phyloP scores from a whole-genome alignment of 2,329 filamentous ascomycete species.

The Ophidiomyces ophidiicola region DNA sequence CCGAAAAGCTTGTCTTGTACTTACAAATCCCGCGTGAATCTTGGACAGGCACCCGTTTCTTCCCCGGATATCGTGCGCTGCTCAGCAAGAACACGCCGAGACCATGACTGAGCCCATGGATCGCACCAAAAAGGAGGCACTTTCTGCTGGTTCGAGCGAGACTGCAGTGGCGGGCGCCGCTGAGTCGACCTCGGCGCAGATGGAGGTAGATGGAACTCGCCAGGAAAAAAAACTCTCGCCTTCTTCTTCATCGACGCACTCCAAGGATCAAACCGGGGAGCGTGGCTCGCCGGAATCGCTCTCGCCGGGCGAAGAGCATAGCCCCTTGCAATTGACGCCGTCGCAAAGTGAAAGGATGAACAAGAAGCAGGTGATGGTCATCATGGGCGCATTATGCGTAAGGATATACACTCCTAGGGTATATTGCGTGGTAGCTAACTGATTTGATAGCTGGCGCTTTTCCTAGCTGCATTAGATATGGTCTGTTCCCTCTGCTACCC shows the following conservation, averaged over 20 bases:
- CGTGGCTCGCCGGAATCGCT: background rate
- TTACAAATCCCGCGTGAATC: no score
- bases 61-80: background rate
- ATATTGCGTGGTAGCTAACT: background rate
- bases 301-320: conserved; percentile 1
- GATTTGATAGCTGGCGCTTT: conserved; percentile 40
- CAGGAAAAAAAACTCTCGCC: background rate
- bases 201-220: background rate
- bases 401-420: conserved; percentile 4
- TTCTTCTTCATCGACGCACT: conserved; percentile 6
- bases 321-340: conserved; percentile 1
- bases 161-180: background rate
- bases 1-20: no score
- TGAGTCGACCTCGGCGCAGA: background rate
- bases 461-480: conserved; percentile 50
- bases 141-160: background rate
- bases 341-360: conserved; percentile 13
- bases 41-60: background rate
- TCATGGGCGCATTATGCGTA: conserved; percentile 16
- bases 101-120: no score
- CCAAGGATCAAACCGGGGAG: background rate
- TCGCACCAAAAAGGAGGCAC: no score
- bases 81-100: background rate
- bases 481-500: conserved; percentile 20
- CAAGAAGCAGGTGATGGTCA: conserved; percentile 12